Conservation (phyloP, 1,284 basidiomycete species). For the Marasmius fiardii region DNA sequence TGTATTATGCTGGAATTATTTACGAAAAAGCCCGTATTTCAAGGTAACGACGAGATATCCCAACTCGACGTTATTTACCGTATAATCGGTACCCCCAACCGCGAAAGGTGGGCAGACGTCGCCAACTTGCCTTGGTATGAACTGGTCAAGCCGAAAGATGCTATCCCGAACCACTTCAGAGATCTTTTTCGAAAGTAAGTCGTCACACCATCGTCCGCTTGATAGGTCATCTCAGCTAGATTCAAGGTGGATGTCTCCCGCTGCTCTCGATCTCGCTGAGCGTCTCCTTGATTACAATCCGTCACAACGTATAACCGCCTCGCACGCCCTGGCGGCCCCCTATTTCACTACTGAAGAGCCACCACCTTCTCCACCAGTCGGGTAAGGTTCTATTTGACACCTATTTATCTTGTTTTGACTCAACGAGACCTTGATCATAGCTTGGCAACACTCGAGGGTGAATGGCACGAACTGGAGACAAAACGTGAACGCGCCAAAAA, state of each 20-base stretch:
- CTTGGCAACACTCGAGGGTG: constrained; percentile 75
- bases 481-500: constrained; percentile 83
- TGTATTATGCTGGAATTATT: constrained; percentile 99
- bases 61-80: constrained; percentile 93
- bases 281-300: constrained; percentile 86
- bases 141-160: constrained; percentile 86
- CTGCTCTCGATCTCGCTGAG: constrained; percentile 84
- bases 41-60: constrained; percentile 95
- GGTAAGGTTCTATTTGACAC: constrained; percentile 53
- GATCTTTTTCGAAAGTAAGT: constrained; percentile 78
- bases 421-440: constrained; percentile 35
- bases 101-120: constrained; percentile 82
- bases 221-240: constrained; percentile 9
- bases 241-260: constrained; percentile 76
- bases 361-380: constrained; percentile 66
- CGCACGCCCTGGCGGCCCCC: constrained; percentile 73
- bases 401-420: constrained; percentile 2
- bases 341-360: constrained; percentile 88
- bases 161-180: constrained; percentile 69
- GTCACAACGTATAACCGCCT: constrained; percentile 69
- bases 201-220: neutral
- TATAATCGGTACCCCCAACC: constrained; percentile 85
- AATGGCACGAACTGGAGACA: constrained; percentile 94
- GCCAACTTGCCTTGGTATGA: constrained; percentile 95
- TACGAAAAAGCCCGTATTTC: constrained; percentile 92